Evolutionary conservation across 1,284 basidiomycete species (phyloP).

Genomic region (Sanguinoderma infundibulare): DNA sequence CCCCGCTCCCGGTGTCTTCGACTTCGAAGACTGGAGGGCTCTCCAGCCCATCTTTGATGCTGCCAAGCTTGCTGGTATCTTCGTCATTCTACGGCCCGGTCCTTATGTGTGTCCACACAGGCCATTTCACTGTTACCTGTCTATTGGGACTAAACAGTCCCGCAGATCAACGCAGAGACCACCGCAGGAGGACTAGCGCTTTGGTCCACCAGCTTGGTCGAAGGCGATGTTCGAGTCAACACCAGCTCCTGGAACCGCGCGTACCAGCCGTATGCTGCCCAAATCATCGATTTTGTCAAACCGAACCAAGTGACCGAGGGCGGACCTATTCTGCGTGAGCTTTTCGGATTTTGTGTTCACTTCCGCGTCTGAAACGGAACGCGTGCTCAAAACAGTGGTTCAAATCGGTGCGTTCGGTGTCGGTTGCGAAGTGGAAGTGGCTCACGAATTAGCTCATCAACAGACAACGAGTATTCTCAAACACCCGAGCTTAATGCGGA

Average conservation of each 20-base stretch:
- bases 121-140: not conserved
- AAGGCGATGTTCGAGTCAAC: slow-evolving; percentile 70
- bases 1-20: slow-evolving; percentile 72
- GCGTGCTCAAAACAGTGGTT: slow-evolving; percentile 46
- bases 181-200: slow-evolving; percentile 81
- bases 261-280: slow-evolving; percentile 74
- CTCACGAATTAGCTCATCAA: not conserved
- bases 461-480: slow-evolving; percentile 82
- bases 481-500: slow-evolving; percentile 24
- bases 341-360: not conserved
- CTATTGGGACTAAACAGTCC: slow-evolving; percentile 9
- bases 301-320: slow-evolving; percentile 68
- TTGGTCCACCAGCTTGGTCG: slow-evolving; percentile 74
- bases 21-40: slow-evolving; percentile 72
- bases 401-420: slow-evolving; percentile 57
- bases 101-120: not conserved
- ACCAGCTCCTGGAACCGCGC: slow-evolving; percentile 67
- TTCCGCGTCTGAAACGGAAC: not conserved
- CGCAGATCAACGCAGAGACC: slow-evolving; percentile 83
- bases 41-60: slow-evolving; percentile 63
- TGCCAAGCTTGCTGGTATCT: slow-evolving; percentile 49
- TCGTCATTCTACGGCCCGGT: slow-evolving; percentile 52
- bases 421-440: slow-evolving; percentile 1
- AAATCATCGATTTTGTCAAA: slow-evolving; percentile 63
- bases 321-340: slow-evolving; percentile 77